Percentiles rank a stretch among this genome's conserved stretches.
These are phyloP conservation scores for Xerocomus subilludens DNA, from an alignment of 1,284 basidiomycete species.

Conservation along the genomic window DNA sequence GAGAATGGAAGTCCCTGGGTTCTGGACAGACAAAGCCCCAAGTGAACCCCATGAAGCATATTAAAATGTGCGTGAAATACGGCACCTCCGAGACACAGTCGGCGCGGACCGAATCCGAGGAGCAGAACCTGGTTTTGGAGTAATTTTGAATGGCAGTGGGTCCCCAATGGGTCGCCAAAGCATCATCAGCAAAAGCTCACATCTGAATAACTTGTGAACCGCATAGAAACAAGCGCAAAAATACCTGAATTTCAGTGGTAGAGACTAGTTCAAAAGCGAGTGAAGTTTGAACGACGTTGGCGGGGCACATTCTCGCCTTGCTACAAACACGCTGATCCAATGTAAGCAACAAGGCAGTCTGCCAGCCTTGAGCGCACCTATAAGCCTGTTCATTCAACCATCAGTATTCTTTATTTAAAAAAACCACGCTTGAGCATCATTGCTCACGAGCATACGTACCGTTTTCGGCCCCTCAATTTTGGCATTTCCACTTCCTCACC, in stretches of 20 bases:
- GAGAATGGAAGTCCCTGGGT: conserved; percentile 41
- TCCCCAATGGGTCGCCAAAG: not conserved
- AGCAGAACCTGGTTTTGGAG: conserved; percentile 3
- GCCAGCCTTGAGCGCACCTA: conserved; percentile 17
- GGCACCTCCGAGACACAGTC: not conserved
- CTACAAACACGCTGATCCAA: conserved; percentile 36
- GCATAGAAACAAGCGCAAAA: conserved; percentile 20
- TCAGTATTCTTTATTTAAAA: conserved; percentile 3
- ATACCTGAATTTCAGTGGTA: not conserved
- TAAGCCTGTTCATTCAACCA: conserved; percentile 30
- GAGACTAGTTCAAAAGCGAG: too few relatives aligned
- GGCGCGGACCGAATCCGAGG: conserved; percentile 13
- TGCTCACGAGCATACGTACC: conserved; percentile 47
- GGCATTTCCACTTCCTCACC: conserved; percentile 62
- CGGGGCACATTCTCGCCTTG: conserved; percentile 26
- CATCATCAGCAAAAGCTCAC: not conserved
- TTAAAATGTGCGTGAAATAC: conserved; percentile 6
- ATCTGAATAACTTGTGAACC: not conserved
- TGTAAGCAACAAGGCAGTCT: conserved; percentile 24
- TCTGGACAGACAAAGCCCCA: conserved; percentile 17
- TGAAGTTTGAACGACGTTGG: not conserved
- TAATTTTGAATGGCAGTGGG: not conserved
- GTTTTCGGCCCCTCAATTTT: conserved; percentile 60
- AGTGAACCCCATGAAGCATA: not conserved
- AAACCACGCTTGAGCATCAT: not conserved